Evolutionary conservation across 1,139 yeast species (phyloP), one percentile per base, ranked within the genome.

Genomic region (Kluyveromyces sp.): DNA sequence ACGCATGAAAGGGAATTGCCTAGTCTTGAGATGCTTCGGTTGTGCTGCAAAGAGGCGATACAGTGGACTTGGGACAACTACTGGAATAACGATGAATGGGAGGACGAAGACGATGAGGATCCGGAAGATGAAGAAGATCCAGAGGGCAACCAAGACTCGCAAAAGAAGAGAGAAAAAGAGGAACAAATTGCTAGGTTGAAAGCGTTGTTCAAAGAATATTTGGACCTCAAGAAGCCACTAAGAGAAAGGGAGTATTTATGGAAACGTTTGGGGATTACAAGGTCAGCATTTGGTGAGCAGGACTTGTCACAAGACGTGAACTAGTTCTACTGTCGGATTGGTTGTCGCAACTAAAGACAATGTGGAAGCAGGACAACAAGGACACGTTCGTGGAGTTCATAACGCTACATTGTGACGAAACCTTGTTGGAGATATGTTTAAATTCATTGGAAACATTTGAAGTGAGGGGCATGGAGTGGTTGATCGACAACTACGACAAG

Each of bases 1-100:
- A 92, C 98, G 0, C 99, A 94, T 63, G 97, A 92, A 55, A 53
- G 68, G 34, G 73, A 70, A 15, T 66, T 92, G 26, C 97, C 97
- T 0, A 74, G 84, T 34, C 57, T 88, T 38, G 79, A 75, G 41
- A 72, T 85, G 66, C 71, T 92, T 26, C 70, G 95, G 37, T 63
- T 70, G 31, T 78, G 82, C 4, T 68, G 80, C 4, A 59, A 62
- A 4, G 70, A 76, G 48, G 96, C 96, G 0, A 63, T 90, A 41
- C 69, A 66, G 7, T 94, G 98, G 97, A 66, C 92, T 2, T 74
- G 73, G 64, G 75, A 71, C 7, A 72, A 84, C 58, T 92, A 83
- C 66, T 92, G 98, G 99, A 57, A 61, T 38, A 70, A 68, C 32
- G 56, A 50, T 42, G 54, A 53, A 63, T 40, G 53, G 34, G 58